Base-by-base conservation (phyloP, 1,284 basidiomycete species). In the Cutaneotrichosporon cavernicola region DNA sequence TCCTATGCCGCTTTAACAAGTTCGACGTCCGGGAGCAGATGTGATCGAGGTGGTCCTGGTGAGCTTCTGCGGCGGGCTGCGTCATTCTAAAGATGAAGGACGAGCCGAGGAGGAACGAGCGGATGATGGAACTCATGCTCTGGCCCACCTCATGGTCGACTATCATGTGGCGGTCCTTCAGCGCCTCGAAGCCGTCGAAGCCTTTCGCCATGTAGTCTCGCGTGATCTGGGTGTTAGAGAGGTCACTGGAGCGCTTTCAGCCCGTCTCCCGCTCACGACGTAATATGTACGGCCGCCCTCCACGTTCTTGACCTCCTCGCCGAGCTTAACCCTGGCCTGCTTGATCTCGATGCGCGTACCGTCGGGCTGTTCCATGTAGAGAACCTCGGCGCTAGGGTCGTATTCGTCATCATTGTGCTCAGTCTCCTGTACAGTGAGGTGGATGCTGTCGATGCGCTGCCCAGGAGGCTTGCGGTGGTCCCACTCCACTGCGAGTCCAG, bases 401-500 rank as follows among this genome's bases (percentile, higher is more conserved):
- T 76, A 76, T 16, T 65, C 53, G 32, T 73, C 72, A 50, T 72
- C 71, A 13, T 30, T 16, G 13, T 74, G 71, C 55, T 79, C 77
- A 21, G 56, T 40, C 0, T 64, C 63, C 30, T 67, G 74, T 22
- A 67, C 69, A 36, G 73, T 73, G n/a, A 89, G 81, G 84, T 89
- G 89, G 30, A 94, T 83, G 1, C 87, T 88, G 32, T 88, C 79
- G 10, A 95, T 85, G 26, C 91, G 87, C 57, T 87, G 81, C n/a
- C 89, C 88, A 0, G 90, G 84, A 1, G 85, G 85, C 32, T 64
- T 64, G 13, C 65, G 84, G 47, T 91, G 93, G 76, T 97, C 92
- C 93, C 92, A 96, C 22, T 87, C 85, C 5, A 95, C 88, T 5
- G 87, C 87, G 63, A 96, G 85, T n/a, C 93, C 93, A 16, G 91